Percentiles rank a stretch among this genome's conserved stretches.
Evolutionary conservation across 805 yeast genomes (phyloP).

Genomic region (Pichia sporocuriosa): DNA sequence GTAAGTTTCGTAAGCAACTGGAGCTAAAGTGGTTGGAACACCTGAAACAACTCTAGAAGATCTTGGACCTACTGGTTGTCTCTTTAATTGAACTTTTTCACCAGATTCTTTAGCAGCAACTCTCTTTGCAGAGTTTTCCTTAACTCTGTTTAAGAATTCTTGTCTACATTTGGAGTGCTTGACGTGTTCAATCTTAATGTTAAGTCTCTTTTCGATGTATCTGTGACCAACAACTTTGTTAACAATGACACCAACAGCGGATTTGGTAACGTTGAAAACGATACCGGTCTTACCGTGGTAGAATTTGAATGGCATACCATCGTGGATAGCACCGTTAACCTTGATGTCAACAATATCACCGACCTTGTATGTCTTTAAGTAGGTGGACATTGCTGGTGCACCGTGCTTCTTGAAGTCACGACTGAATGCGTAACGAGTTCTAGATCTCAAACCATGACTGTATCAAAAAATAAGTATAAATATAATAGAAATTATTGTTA

Average conservation of each 20-base stretch:
- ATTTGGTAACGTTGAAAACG: constrained; percentile 96
- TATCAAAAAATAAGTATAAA: constrained; percentile 6
- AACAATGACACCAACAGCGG: constrained; percentile 95
- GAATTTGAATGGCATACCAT: constrained; percentile 99
- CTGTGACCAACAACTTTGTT: constrained; percentile 99
- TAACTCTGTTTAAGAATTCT: constrained; percentile 98
- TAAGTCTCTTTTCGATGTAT: constrained; percentile 97
- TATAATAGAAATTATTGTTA: background rate
- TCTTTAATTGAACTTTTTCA: constrained; percentile 84
- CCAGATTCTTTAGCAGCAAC: constrained; percentile 94
- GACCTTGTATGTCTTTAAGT: constrained; percentile 96
- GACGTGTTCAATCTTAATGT: constrained; percentile 97
- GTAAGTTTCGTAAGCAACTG: constrained; percentile 99
- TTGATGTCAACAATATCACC: constrained; percentile 99
- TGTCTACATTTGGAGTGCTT: constrained; percentile 99
- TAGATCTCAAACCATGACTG: constrained; percentile 99
- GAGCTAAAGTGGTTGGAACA: constrained; percentile 94
- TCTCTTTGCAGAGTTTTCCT: constrained; percentile 90
- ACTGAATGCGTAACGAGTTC: constrained; percentile 99
- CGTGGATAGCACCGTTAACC: constrained; percentile 98
- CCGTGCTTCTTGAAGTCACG: constrained; percentile 99
- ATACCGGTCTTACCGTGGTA: constrained; percentile 99
- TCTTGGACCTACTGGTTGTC: constrained; percentile 99
- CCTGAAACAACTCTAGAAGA: constrained; percentile 79
- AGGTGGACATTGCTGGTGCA: constrained; percentile 86